Base-by-base conservation (phyloP, 176 grass and related monocot species). In the Urochloa ruziziensis region DNA sequence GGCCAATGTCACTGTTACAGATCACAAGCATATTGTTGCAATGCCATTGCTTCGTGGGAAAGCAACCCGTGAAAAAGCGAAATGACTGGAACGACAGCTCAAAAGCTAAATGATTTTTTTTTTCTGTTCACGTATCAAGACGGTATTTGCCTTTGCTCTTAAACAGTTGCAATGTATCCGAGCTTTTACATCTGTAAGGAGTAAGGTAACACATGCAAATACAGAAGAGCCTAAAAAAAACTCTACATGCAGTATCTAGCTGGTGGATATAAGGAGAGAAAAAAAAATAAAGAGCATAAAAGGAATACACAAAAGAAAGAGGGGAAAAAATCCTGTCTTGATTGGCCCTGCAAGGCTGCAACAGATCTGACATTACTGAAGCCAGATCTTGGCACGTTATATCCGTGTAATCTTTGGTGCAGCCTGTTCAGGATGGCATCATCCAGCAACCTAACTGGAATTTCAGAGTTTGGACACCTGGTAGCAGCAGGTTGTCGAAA, bases 171-270 rank as follows among this genome's bases (percentile, higher is more conserved):
- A 79, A 48, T 9, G 67, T 36, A 44, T 49, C 80, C 34, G 78
- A 29, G 18, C 43, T 83, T 87, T 90, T 73, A 87, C 80, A 87
- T 87, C 59, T 75, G 74, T 90, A 75, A 83, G 44, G n/a, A n/a
- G n/a, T n/a, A 16, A 52, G 70, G 53, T 83, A 88, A 71, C 72
- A 77, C 80, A 83, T 66, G 62, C 4, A 67, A 79, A 86, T 81
- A 67, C 10, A 80, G 78, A 86, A 72, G 44, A 67, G 28, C 18
- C 79, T 82, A 76, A 53, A 44, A 80, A 43, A 65, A 82, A 78
- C 37, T 76, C 80, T 90, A 74, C 21, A 73, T 4, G 44, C 10
- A 1, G 13, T 63, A 78, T 90, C 63, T 78, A 86, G 30, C 65
- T 66, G 79, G 57, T 18, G 79, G 70, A 82, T 77, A 89, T 1